Base-by-base conservation (phyloP, 192 early-diverging fungal species). In the Gamsiella multidivaricata region DNA sequence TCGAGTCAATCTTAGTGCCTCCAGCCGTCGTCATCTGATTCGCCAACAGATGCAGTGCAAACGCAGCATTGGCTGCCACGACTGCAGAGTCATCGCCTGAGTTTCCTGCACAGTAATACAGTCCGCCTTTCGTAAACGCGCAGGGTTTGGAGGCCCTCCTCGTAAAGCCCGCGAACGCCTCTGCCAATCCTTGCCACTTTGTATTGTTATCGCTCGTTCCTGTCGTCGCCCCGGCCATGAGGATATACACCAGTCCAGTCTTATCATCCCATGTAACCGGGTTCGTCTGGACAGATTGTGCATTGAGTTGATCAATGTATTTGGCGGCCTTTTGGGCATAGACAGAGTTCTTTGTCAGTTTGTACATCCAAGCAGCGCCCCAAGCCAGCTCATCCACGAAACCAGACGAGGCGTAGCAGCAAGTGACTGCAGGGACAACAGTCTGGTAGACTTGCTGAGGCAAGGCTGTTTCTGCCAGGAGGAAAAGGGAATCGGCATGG, bases 291-390 rank as follows among this genome's bases (percentile, higher is more conserved):
- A 55, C 55, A 3, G 34, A 28, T 22, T 41, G 46, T 18, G 81
- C 41, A 22, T 79, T 78, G 45, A 84, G 80, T 3, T 61, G 64
- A 34, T 88, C 61, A 36, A 86, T 80, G 25, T 86, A 87, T 11
- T 63, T 78, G 54, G 61, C 45, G 3, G 87, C 87, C 39, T 81
- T 84, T 20, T 68, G 41, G 50, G 80, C 56, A 54, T 88, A 89
- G 10, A 43, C 65, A 14, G 61, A 5, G 26, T 85, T 69, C 17
- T 78, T 76, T 4, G 87, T 87, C 4, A 86, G 80, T 36, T 65
- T 70, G 68, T 82, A 86, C 61, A 89, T 73, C 88, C 88, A 89
- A 10, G 84, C 70, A 22, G 87, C 86, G 41, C 79, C 87, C 79
- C 66, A 88, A 2, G 85, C 82, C 0, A 89, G 59, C 54, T 89